Percentiles rank a stretch among this genome's conserved stretches.
These are phyloP conservation scores for Alternaria dauci DNA, from an alignment of 2,329 filamentous ascomycete genomes.

Conservation along the genomic window DNA sequence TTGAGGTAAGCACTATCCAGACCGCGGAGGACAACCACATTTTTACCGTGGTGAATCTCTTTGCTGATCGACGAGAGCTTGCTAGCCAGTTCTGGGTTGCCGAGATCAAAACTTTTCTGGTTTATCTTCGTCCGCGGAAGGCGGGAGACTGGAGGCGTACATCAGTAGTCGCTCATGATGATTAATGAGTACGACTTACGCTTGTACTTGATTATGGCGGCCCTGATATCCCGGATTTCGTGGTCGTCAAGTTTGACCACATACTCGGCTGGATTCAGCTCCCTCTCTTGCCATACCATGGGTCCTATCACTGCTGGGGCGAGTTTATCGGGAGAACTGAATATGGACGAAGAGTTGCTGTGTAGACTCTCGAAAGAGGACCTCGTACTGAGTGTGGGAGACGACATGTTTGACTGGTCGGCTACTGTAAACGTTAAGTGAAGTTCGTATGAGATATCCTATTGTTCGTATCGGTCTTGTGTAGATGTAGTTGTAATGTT, in stretches of 20 bases:
- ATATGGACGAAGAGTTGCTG: slow-evolving; percentile 32
- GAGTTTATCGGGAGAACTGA: slow-evolving; percentile 42
- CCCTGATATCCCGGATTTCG: slow-evolving; percentile 42
- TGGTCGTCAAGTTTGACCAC: slow-evolving; percentile 33
- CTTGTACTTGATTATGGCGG: slow-evolving; percentile 47
- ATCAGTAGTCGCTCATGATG: background rate
- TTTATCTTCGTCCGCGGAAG: slow-evolving; percentile 31
- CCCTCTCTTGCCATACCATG: slow-evolving; percentile 46
- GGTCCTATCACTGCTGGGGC: slow-evolving; percentile 38
- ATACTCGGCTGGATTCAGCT: slow-evolving; percentile 39
- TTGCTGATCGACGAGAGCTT: slow-evolving; percentile 39
- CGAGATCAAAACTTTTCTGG: slow-evolving; percentile 38
- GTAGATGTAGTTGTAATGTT: slow-evolving; percentile 3
- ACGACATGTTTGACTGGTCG: slow-evolving; percentile 32
- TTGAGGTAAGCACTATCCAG: slow-evolving; percentile 45
- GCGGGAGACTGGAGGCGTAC: slow-evolving; percentile 24
- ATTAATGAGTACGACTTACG: slow-evolving; percentile 24
- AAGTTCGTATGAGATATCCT: background rate
- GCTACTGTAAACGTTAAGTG: background rate
- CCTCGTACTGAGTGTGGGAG: slow-evolving; percentile 35
- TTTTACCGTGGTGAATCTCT: slow-evolving; percentile 41
- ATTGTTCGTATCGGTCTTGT: slow-evolving; percentile 4
- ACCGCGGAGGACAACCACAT: slow-evolving; percentile 45
- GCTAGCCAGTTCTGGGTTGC: slow-evolving; percentile 29
- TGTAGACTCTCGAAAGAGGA: slow-evolving; percentile 45